Base-by-base conservation (phyloP, 2,329 filamentous ascomycete species). In the Fusarium annulatum region DNA sequence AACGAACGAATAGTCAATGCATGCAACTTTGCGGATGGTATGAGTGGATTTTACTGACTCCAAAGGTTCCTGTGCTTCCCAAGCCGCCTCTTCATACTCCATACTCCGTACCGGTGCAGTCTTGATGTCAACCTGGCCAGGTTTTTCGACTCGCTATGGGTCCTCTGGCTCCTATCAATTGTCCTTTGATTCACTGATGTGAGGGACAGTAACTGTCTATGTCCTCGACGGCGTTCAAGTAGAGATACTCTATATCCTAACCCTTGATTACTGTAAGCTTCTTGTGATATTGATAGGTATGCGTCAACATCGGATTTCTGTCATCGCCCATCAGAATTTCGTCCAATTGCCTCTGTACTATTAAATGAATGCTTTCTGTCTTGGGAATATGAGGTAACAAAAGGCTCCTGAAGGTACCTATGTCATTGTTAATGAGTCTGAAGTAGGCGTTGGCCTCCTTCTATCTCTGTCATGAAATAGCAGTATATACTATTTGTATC, bases 101-200 rank as follows among this genome's bases (percentile, higher is more conserved):
- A 14, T 58, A 64, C 39, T 64, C 26, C 19, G 19, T 30, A 30
- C 19, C 19, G 46, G 72, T 72, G 70, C 66, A 61, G 51, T 67
- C 55, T 61, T 57, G 65, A 70, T 75, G 74, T 69, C 69, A 74
- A 62, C 66, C 60, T 76, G 68, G 71, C 64, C 72, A 71, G 70
- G 70, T 76, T 77, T 36, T 67, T 60, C 53, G 42, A 65, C 61
- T 55, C 28, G 34, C 38, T 73, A 73, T 72, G 69, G 45, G n/a
- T 28, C 60, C 61, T 67, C 70, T 60, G 49, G 72, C 68, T 65
- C 36, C 67, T 70, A 75, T 58, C 46, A 41, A 39, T 30, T 61
- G 49, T 65, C 38, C 8, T 41, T 34, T 19, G 30, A 30, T 28
- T 52, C 56, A 36, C n/a, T 15, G 28, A 48, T 38, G 43, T 51